A percentile compares a stretch with the other conserved stretches of the same genome.
Evolutionary conservation across 2,329 filamentous ascomycete genomes (phyloP).

Genomic region (Zasmidium citrigriseum): DNA sequence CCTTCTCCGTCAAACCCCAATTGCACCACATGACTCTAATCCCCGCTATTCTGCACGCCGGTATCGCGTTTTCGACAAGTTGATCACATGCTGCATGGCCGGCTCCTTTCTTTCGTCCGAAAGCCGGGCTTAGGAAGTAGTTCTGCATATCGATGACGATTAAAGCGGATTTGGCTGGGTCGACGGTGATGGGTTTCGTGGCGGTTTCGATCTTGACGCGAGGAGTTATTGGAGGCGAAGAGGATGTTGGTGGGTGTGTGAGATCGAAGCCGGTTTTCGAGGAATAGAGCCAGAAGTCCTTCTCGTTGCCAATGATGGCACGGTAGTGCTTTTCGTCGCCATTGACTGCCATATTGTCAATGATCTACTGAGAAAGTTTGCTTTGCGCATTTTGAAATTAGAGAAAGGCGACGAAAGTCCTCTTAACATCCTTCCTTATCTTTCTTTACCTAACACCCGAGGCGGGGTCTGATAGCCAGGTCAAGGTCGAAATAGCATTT

Average conservation of each 20-base stretch:
- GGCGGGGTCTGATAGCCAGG: neutral
- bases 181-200: constrained; percentile 32
- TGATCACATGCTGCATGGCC: constrained; percentile 44
- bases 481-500: no score
- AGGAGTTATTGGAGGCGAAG: constrained; percentile 25
- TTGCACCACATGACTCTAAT: constrained; percentile 58
- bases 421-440: no score
- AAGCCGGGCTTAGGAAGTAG: constrained; percentile 36
- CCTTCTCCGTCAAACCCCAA: constrained; percentile 58
- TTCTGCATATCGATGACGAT: constrained; percentile 39
- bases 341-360: neutral
- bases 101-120: constrained; percentile 37
- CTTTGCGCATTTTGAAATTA: no score
- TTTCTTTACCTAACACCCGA: neutral
- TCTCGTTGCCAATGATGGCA: constrained; percentile 42
- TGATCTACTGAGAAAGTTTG: no score
- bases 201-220: constrained; percentile 29
- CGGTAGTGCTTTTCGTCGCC: constrained; percentile 9
- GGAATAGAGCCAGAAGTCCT: constrained; percentile 50
- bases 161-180: constrained; percentile 36
- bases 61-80: constrained; percentile 47
- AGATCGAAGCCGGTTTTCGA: constrained; percentile 47
- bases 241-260: constrained; percentile 41
- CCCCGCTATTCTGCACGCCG: constrained; percentile 52
- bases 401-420: no score